Evolutionary conservation across 169 alveolate genomes (phyloP).

Genomic region (Cyclospora cayetanensis): DNA sequence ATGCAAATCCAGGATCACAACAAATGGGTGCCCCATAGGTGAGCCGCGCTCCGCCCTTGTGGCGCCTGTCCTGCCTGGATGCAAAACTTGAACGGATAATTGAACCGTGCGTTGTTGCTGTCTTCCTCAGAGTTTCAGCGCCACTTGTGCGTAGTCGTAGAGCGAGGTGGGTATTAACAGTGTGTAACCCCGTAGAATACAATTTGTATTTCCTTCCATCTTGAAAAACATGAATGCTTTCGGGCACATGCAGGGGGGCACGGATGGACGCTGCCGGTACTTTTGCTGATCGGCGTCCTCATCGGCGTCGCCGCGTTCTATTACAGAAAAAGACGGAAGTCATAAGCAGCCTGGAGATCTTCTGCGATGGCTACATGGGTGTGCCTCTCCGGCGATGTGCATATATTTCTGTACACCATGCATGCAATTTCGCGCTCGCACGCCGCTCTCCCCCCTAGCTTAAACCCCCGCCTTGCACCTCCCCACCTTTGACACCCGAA

Average conservation of each 20-base stretch:
- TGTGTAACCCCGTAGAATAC: background rate
- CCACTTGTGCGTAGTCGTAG: slow-evolving; percentile 40
- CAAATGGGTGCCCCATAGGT: slow-evolving; percentile 48
- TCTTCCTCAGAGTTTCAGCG: slow-evolving; percentile 44
- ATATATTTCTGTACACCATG: too few species aligned
- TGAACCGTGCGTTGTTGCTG: background rate
- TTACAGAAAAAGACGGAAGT: too few species aligned
- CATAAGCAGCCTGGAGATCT: too few species aligned
- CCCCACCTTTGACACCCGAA: too few species aligned
- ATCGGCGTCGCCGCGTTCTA: too few species aligned
- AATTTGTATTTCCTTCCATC: background rate
- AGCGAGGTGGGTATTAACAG: background rate
- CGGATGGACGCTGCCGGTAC: too few species aligned
- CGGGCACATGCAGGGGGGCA: background rate
- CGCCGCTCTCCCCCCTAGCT: too few species aligned
- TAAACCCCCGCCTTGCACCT: too few species aligned
- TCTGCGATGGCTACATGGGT: too few species aligned
- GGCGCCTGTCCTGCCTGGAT: background rate
- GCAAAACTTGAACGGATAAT: background rate
- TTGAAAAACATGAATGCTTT: background rate
- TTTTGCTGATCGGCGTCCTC: too few species aligned
- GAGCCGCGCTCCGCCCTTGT: background rate
- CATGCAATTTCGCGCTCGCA: too few species aligned
- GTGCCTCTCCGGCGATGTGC: too few species aligned
- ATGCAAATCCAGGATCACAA: slow-evolving; percentile 12